Percentiles rank a stretch among this genome's conserved stretches.
phyloP scores from a whole-genome alignment of 176 grass and related monocot species.

The Urochloa ruziziensis region DNA sequence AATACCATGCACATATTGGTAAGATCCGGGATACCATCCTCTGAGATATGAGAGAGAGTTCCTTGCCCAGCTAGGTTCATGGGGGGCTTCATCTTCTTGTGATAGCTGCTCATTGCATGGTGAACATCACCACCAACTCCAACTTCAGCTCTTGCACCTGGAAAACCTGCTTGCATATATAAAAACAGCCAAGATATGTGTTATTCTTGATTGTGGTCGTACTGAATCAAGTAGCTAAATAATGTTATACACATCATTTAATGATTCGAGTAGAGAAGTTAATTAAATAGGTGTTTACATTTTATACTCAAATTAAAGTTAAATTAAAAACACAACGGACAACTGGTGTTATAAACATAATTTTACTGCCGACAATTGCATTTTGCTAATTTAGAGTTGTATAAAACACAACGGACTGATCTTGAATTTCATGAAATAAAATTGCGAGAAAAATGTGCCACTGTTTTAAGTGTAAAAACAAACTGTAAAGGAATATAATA shows the following conservation, averaged over 20 bases:
- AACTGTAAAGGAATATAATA: not conserved
- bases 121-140: constrained; percentile 20
- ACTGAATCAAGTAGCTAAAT: not conserved
- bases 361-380: too few species aligned
- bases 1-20: constrained; percentile 27
- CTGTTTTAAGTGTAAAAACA: not conserved
- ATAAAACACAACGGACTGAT: not conserved
- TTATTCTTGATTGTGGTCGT: not conserved
- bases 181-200: not conserved
- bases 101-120: constrained; percentile 15
- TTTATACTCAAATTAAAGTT: too few species aligned
- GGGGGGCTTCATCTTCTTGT: constrained; percentile 50
- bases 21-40: constrained; percentile 48
- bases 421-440: not conserved
- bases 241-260: not conserved
- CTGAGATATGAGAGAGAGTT: constrained; percentile 66
- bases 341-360: too few species aligned
- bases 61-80: constrained; percentile 50
- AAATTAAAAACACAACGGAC: too few species aligned
- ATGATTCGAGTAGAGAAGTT: not conserved
- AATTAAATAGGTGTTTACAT: not conserved
- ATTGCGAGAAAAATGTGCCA: not conserved
- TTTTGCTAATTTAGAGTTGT: not conserved
- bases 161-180: constrained; percentile 16
- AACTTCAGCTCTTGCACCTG: constrained; percentile 24